Evolutionary conservation across 2,329 filamentous ascomycete species (phyloP), one percentile per base, ranked within the genome.

Genomic region (Sphaerulina vaccinii): DNA sequence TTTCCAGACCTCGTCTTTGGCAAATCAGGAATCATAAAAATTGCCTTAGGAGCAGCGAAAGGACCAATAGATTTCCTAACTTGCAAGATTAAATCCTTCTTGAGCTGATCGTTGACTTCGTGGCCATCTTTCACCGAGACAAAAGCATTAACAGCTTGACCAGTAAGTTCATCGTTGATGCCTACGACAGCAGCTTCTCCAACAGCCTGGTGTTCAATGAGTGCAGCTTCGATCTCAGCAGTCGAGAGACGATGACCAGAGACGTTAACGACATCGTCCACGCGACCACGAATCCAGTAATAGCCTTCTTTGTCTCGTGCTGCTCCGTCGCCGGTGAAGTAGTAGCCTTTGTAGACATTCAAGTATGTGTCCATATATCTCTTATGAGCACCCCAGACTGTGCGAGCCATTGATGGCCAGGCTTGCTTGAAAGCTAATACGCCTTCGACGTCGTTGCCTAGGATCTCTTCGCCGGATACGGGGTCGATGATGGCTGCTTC

Each of bases 281-380:
- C 93, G 72, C 93, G 90, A 60, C 93, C 93, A 57, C 93, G 89
- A 71, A 99, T 99, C 93, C 93, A 99, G 83, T 97, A 99, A 79
- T 96, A 99, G 51, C 93, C 93, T 66, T 99, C 93, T 73, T 96
- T 88, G 71, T 99, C 93, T 68, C 93, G 88, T 54, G 88, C 93
- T 50, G 93, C 93, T 68, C 93, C 93, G 69, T 99, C 93, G 52
- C 89, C 89, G 13, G 89, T 93, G 76, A 93, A 95, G 75, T 99
- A 99, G 78, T 95, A 96, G 56, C 92, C 93, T 76, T 90, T 90
- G 80, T 99, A 99, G 8, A 96, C 91, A 65, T 95, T 95, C 65
- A 99, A 75, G 73, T 99, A 99, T 9, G 93, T 97, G 65, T 99
- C 92, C 90, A 96, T 92, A 73, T 96, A 99, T 68, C 93, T 85